Percentiles rank a stretch among this genome's conserved stretches.
Conservation (phyloP, 2,329 filamentous ascomycete species). For the Venturia aucupariae region DNA sequence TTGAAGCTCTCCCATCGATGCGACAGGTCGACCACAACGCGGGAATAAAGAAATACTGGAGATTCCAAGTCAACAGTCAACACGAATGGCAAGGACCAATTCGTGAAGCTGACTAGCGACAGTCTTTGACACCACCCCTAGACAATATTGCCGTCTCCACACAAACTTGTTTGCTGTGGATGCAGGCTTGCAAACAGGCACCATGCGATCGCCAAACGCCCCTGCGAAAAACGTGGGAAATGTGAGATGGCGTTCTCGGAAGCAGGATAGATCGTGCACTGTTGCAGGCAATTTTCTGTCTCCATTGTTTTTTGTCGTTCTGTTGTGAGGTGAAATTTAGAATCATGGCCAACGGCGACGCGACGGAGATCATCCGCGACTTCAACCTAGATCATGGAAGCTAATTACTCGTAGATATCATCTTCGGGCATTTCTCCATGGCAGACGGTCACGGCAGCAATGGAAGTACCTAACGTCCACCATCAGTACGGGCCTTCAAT, state of each 20-base stretch:
- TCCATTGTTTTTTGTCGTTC: neutral
- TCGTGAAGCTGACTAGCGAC: neutral
- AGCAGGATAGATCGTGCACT: neutral
- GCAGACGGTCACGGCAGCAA: too few relatives aligned
- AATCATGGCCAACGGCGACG: neutral
- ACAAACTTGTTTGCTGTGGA: too few relatives aligned
- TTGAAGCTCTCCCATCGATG: neutral
- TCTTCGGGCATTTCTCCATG: slow-evolving; percentile 1
- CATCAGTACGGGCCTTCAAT: neutral
- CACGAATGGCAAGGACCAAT: neutral
- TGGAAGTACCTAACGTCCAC: too few relatives aligned
- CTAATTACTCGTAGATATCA: too few relatives aligned
- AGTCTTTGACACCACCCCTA: neutral
- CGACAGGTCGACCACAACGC: neutral
- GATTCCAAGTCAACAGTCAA: neutral
- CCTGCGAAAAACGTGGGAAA: neutral
- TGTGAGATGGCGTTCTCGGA: neutral
- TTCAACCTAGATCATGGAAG: too few relatives aligned
- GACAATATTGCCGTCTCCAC: neutral
- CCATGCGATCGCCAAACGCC: neutral
- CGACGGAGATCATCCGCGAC: neutral
- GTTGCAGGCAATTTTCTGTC: neutral
- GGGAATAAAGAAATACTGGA: neutral
- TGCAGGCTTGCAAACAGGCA: too few relatives aligned
- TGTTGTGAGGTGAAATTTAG: neutral